A percentile compares a stretch with the other conserved stretches of the same genome.
Conservation (phyloP, 2,329 filamentous ascomycete genomes). For the Aureobasidium namibiae region DNA sequence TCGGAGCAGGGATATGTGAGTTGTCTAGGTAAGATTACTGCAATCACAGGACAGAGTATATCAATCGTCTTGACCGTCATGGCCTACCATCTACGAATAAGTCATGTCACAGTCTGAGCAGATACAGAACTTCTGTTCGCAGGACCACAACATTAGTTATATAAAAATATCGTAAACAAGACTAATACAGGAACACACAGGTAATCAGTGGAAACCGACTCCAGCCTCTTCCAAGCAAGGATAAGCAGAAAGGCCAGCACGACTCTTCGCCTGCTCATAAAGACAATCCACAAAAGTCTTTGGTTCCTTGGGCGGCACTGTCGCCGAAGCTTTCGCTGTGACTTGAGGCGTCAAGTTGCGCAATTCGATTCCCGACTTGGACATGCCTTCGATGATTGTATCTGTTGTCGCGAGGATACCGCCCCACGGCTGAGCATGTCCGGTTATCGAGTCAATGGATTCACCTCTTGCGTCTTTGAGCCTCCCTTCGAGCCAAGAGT, state of each 20-base stretch:
- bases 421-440: constrained; percentile 23
- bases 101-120: too few species aligned
- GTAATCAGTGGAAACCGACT: neutral
- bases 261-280: constrained; percentile 16
- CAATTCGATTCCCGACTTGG: constrained; percentile 22
- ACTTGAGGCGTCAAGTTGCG: constrained; percentile 17
- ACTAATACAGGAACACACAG: neutral
- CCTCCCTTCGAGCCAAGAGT: constrained; percentile 18
- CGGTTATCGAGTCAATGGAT: neutral
- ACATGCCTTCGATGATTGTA: constrained; percentile 20
- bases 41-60: too few species aligned
- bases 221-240: neutral
- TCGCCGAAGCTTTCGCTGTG: constrained; percentile 17
- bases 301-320: constrained; percentile 30
- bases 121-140: too few species aligned
- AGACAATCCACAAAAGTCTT: constrained; percentile 33
- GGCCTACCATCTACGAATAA: too few species aligned
- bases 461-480: neutral
- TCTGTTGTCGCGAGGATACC: constrained; percentile 31
- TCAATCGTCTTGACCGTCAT: too few species aligned
- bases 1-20: too few species aligned
- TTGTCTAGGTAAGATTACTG: too few species aligned
- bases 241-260: neutral
- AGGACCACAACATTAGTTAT: too few species aligned
- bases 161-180: neutral